Evolutionary conservation across 805 yeast species (phyloP).

Genomic region (Sugiyamaella qingdaonensis): DNA sequence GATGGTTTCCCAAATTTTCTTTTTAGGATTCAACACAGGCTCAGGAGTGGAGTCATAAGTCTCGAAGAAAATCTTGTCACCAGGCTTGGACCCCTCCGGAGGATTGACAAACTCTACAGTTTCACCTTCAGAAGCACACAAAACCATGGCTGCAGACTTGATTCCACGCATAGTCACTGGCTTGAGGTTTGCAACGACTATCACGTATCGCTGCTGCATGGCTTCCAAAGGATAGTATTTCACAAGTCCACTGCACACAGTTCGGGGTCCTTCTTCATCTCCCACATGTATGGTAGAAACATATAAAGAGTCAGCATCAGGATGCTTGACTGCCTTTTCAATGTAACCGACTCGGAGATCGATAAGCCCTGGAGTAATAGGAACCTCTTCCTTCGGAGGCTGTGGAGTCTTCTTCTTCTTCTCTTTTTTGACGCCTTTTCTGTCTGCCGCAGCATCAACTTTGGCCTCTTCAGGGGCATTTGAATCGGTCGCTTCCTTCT

Average conservation of each 20-base stretch:
- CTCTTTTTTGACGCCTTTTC: slow-evolving; percentile 31
- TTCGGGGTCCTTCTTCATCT: slow-evolving; percentile 95
- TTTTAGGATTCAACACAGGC: slow-evolving; percentile 91
- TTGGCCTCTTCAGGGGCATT: slow-evolving; percentile 44
- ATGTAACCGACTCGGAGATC: slow-evolving; percentile 96
- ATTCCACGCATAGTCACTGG: slow-evolving; percentile 98
- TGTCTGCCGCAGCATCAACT: slow-evolving; percentile 32
- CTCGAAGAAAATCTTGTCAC: slow-evolving; percentile 95
- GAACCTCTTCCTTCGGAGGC: slow-evolving; percentile 47
- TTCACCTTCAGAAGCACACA: slow-evolving; percentile 69
- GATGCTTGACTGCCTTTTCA: slow-evolving; percentile 94
- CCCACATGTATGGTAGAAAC: slow-evolving; percentile 97
- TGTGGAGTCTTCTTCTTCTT: slow-evolving; percentile 48
- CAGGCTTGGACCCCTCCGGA: slow-evolving; percentile 88
- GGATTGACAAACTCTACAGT: slow-evolving; percentile 91
- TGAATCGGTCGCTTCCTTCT: slow-evolving; percentile 15
- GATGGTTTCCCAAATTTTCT: slow-evolving; percentile 93
- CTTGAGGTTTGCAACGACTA: slow-evolving; percentile 91
- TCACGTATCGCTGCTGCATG: slow-evolving; percentile 90
- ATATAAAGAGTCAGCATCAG: slow-evolving; percentile 94
- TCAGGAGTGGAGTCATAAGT: slow-evolving; percentile 87
- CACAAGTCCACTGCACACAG: slow-evolving; percentile 96
- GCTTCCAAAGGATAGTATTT: slow-evolving; percentile 85
- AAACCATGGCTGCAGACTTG: slow-evolving; percentile 92
- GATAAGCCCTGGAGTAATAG: slow-evolving; percentile 77